Conservation (phyloP, 2,329 filamentous ascomycete species). For the Arthrobotrys sphaeroides region DNA sequence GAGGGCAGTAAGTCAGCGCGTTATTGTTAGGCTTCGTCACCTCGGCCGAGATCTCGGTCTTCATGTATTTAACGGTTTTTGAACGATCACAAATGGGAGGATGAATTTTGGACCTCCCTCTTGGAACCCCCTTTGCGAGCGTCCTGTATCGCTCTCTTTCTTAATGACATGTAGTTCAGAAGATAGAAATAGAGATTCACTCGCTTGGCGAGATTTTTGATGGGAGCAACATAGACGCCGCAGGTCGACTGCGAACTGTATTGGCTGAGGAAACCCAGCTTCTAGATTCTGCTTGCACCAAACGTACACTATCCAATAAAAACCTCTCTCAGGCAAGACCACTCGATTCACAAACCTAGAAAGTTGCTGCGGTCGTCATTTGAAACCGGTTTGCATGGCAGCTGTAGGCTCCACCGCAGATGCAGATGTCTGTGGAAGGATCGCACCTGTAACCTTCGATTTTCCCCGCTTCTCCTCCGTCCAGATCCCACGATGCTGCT, state of each 20-base stretch:
- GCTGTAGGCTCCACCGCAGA: background rate
- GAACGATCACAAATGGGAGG: background rate
- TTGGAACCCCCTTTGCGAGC: background rate
- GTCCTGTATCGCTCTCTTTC: conserved; percentile 4
- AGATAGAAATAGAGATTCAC: conserved; percentile 25
- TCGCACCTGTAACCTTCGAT: background rate
- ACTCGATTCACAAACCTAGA: too few species aligned
- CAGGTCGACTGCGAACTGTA: background rate
- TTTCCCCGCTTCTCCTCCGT: background rate
- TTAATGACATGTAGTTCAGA: conserved; percentile 3
- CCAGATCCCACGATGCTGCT: background rate
- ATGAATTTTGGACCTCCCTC: conserved; percentile 28
- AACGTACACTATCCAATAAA: too few species aligned
- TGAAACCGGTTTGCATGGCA: conserved; percentile 23
- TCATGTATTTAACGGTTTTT: conserved; percentile 13
- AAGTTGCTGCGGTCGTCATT: conserved; percentile 7
- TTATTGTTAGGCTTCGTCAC: background rate
- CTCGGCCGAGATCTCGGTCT: too few species aligned
- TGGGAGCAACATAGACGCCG: background rate
- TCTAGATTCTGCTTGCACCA: too few species aligned
- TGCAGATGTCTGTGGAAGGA: background rate
- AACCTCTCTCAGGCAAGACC: too few species aligned
- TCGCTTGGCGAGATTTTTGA: background rate
- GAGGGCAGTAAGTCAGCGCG: conserved; percentile 16
- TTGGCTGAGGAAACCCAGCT: too few species aligned